phyloP scores from a whole-genome alignment of 345 rosid species.

The Draba incana region DNA sequence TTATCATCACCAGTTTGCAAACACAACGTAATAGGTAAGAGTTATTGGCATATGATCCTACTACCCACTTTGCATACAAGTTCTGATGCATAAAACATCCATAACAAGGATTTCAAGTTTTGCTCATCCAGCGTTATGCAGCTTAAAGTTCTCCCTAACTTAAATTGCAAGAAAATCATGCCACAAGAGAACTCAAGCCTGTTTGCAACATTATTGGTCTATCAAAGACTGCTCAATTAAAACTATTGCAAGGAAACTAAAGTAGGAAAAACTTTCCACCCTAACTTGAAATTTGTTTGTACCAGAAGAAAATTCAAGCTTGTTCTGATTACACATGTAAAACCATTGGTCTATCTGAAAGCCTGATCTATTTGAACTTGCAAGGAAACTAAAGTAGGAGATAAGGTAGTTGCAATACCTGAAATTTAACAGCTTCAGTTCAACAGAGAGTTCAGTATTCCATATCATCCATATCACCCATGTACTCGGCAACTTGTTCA shows the following conservation, averaged over 20 bases:
- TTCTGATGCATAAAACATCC: neutral
- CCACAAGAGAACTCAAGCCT: neutral
- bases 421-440: conserved; percentile 19
- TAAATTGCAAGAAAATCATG: neutral
- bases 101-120: neutral
- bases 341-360: conserved; percentile 9
- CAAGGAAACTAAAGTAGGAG: conserved; percentile 2
- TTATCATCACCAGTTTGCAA: neutral
- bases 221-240: neutral
- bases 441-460: conserved; percentile 46
- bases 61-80: neutral
- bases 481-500: conserved; percentile 83
- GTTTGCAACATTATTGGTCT: neutral
- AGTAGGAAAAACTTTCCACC: neutral
- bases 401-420: conserved; percentile 22
- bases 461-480: conserved; percentile 67
- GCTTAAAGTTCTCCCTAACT: neutral
- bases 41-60: neutral
- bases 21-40: neutral
- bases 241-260: conserved; percentile 5
- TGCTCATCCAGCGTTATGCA: neutral
- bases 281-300: neutral
- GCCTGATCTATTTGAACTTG: neutral
- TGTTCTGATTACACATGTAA: conserved; percentile 4
- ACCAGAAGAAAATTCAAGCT: conserved; percentile 8